These are phyloP conservation scores for Przewalskia tangutica DNA, from an alignment of 257 asterid species.

Conservation along the genomic window DNA sequence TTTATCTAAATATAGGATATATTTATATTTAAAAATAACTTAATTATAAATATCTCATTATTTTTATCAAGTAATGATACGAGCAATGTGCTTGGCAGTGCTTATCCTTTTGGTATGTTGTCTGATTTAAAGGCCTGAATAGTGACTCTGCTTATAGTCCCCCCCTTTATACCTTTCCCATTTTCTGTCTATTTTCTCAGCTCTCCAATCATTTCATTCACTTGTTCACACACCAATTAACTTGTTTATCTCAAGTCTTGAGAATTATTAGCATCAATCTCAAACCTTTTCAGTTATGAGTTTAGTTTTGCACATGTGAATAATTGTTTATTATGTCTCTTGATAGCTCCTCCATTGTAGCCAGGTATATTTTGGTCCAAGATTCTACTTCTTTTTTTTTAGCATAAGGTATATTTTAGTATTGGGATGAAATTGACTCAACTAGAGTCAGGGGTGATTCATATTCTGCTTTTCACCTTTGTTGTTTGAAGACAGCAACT, in stretches of 20 bases:
- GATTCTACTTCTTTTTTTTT: neutral
- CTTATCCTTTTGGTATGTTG: neutral
- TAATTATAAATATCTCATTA: too few species aligned
- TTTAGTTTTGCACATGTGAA: neutral
- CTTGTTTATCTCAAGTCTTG: neutral
- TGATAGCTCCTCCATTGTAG: neutral
- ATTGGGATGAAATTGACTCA: neutral
- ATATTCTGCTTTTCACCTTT: neutral
- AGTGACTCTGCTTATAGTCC: neutral
- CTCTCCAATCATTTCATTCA: neutral
- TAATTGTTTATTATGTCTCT: constrained; percentile 1
- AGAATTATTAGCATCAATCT: neutral
- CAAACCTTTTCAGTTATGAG: neutral
- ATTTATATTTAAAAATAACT: too few species aligned
- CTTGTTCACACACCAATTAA: neutral
- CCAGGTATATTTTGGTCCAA: constrained; percentile 17
- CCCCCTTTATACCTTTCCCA: neutral
- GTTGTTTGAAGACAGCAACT: neutral
- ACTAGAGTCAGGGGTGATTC: neutral
- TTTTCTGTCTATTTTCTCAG: neutral
- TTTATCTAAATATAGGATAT: too few species aligned
- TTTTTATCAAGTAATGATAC: neutral
- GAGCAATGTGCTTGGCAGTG: neutral
- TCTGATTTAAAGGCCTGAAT: neutral
- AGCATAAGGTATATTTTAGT: neutral